phyloP scores from a whole-genome alignment of 257 asterid species.

The Solanum chilense region DNA sequence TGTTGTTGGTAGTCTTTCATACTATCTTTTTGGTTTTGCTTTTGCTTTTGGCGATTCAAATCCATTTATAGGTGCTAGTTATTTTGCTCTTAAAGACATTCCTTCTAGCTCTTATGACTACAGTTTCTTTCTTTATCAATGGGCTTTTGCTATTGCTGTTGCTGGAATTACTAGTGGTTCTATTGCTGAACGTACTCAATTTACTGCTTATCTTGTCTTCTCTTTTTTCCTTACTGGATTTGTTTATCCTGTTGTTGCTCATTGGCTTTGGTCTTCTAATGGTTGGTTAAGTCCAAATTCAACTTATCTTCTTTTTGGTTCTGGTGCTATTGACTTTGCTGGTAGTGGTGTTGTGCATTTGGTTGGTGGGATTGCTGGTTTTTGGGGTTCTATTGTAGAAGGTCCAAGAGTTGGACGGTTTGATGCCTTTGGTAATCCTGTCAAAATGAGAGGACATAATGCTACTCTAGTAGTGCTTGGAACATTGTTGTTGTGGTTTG shows the following conservation, averaged over 20 bases:
- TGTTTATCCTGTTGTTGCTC: slow-evolving; percentile 81
- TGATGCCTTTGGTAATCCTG: slow-evolving; percentile 59
- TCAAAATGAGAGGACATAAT: slow-evolving; percentile 63
- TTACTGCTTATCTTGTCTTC: slow-evolving; percentile 63
- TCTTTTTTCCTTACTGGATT: slow-evolving; percentile 74
- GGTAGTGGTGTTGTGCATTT: slow-evolving; percentile 89
- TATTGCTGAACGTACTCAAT: slow-evolving; percentile 80
- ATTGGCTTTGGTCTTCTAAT: slow-evolving; percentile 78
- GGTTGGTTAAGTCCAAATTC: slow-evolving; percentile 79
- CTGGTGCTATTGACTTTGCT: slow-evolving; percentile 87
- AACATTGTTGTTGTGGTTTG: slow-evolving; percentile 70
- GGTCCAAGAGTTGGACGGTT: slow-evolving; percentile 87
- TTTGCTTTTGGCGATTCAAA: slow-evolving; percentile 76
- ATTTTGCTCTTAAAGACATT: slow-evolving; percentile 48
- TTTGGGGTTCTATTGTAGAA: slow-evolving; percentile 64
- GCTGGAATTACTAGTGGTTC: slow-evolving; percentile 91
- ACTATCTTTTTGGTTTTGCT: slow-evolving; percentile 11
- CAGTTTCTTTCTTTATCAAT: slow-evolving; percentile 57
- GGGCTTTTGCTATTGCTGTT: slow-evolving; percentile 94
- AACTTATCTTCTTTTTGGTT: slow-evolving; percentile 35
- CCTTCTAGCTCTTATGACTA: slow-evolving; percentile 42
- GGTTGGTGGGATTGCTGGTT: slow-evolving; percentile 87
- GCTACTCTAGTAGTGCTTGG: slow-evolving; percentile 69
- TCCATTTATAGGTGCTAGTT: slow-evolving; percentile 70
- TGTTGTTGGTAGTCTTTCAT: slow-evolving; percentile 81